These are phyloP conservation scores for Aureobasidium sp. DNA, from an alignment of 2,329 filamentous ascomycete species.

Conservation along the genomic window DNA sequence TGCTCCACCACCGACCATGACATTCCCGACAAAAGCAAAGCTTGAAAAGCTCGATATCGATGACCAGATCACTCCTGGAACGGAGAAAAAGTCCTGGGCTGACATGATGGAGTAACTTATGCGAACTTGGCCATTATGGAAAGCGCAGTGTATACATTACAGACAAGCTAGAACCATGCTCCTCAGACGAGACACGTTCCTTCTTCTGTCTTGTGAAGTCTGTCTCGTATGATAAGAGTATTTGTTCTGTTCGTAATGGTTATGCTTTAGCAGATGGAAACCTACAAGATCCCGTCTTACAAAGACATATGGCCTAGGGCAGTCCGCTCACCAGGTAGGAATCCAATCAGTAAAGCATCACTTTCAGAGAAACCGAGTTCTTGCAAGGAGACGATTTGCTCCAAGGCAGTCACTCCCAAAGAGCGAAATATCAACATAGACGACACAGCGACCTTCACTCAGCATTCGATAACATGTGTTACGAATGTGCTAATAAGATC, in stretches of 20 bases:
- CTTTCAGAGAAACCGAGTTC: background rate
- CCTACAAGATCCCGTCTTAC: too few species aligned
- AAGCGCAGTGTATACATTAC: background rate
- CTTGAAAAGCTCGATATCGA: background rate
- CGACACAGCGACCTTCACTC: background rate
- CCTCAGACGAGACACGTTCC: background rate
- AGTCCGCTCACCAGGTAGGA: too few species aligned
- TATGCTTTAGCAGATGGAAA: too few species aligned
- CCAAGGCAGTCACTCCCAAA: background rate
- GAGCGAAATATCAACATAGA: background rate
- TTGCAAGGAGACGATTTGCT: background rate
- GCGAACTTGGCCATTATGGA: background rate
- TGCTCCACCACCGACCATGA: constrained; percentile 4
- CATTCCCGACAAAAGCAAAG: constrained; percentile 15
- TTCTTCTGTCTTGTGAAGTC: background rate
- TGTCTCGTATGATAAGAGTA: background rate
- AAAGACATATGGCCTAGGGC: too few species aligned
- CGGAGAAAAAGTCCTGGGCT: constrained; percentile 18
- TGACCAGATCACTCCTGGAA: background rate
- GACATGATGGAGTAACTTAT: constrained; percentile 18
- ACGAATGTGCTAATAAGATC: background rate
- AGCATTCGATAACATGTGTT: background rate
- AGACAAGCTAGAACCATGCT: too few species aligned
- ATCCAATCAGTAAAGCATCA: too few species aligned
- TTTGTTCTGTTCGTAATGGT: background rate